A percentile compares a stretch with the other conserved stretches of the same genome.
Conservation (phyloP, 192 early-diverging fungal species). For the Backusella australiensis region DNA sequence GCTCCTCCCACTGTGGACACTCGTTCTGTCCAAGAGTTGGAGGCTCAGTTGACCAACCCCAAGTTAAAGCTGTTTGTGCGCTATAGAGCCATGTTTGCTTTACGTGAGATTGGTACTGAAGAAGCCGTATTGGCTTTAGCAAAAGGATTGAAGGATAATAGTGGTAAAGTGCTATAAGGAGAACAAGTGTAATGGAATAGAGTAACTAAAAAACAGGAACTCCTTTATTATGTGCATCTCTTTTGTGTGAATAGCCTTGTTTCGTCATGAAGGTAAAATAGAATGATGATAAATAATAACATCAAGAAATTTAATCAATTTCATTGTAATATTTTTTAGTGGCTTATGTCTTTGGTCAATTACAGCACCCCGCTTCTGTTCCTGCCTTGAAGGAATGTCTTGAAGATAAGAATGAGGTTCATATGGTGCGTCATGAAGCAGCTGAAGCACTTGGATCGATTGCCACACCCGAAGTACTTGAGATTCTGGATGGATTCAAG, state of each 20-base stretch:
- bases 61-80: constrained; percentile 81
- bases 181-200: neutral
- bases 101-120: constrained; percentile 80
- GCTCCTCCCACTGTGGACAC: constrained; percentile 74
- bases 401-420: constrained; percentile 69
- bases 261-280: constrained; percentile 1
- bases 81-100: constrained; percentile 93
- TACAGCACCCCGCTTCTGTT: constrained; percentile 90
- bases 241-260: constrained; percentile 1
- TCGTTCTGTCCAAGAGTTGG: constrained; percentile 64
- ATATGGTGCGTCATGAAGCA: constrained; percentile 97
- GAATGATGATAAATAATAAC: neutral
- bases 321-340: constrained; percentile 21
- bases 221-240: neutral
- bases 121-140: constrained; percentile 84
- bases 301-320: neutral
- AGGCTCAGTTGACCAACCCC: constrained; percentile 62
- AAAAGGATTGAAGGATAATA: constrained; percentile 77
- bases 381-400: constrained; percentile 79
- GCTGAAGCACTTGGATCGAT: constrained; percentile 97
- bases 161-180: constrained; percentile 35
- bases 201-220: neutral
- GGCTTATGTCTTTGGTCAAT: constrained; percentile 96
- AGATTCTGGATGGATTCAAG: constrained; percentile 67
- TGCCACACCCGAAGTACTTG: constrained; percentile 83